phyloP scores from a whole-genome alignment of 208 protist species.

The Leishmania arabica region DNA sequence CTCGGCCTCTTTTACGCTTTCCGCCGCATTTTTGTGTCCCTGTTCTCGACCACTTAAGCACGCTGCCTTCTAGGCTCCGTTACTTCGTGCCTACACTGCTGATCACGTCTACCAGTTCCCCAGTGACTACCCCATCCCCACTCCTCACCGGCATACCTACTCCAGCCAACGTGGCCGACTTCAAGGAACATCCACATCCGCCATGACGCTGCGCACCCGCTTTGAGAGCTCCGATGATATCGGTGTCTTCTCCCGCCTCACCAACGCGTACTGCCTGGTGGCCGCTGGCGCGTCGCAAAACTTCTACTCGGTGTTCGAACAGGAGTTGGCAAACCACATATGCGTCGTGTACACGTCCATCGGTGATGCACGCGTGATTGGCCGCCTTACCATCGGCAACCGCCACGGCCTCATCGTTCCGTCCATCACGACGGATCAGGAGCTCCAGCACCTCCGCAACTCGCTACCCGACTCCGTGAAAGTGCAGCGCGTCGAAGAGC shows the following conservation, averaged over 20 bases:
- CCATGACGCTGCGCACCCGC: constrained; percentile 94
- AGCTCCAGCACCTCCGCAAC: constrained; percentile 99
- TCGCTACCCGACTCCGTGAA: constrained; percentile 97
- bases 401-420: constrained; percentile 99
- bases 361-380: constrained; percentile 96
- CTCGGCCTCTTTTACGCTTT: neutral
- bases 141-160: neutral
- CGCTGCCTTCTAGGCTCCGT: neutral
- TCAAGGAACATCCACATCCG: neutral
- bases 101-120: neutral
- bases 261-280: constrained; percentile 99
- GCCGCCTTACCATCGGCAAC: constrained; percentile 97
- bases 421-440: constrained; percentile 98
- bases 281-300: constrained; percentile 96
- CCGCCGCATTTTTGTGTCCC: neutral
- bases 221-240: constrained; percentile 99
- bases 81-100: neutral
- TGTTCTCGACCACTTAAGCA: too few species aligned
- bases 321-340: constrained; percentile 98
- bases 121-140: neutral
- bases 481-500: constrained; percentile 98
- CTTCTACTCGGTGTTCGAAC: constrained; percentile 99
- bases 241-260: constrained; percentile 99
- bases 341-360: constrained; percentile 98
- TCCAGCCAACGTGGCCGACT: neutral